phyloP scores from a whole-genome alignment of 768 basidiomycete species.

The Amyloporia xantha region DNA sequence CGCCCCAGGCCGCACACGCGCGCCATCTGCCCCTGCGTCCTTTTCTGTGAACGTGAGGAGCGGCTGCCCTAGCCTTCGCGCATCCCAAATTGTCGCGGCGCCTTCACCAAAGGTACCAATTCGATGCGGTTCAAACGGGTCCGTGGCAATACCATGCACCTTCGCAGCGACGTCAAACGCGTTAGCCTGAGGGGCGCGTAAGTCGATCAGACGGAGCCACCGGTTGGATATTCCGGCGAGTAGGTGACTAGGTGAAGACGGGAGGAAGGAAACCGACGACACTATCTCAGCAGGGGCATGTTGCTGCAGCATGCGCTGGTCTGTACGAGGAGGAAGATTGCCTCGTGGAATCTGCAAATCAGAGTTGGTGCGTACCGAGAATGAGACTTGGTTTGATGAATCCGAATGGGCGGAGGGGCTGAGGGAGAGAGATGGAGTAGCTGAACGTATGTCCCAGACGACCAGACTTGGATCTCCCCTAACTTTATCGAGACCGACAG shows the following conservation, averaged over 20 bases:
- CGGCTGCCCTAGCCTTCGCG: conserved; percentile 53
- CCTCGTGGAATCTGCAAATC: conserved; percentile 34
- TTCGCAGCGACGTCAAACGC: conserved; percentile 52
- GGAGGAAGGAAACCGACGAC: conserved; percentile 66
- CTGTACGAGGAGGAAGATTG: conserved; percentile 27
- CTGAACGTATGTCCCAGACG: conserved; percentile 64
- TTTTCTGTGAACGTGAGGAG: conserved; percentile 69
- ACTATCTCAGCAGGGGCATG: conserved; percentile 68
- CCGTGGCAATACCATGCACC: conserved; percentile 64
- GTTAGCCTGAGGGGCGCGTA: conserved; percentile 42
- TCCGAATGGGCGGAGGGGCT: too few relatives aligned
- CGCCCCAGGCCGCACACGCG: conserved; percentile 33
- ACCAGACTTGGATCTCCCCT: conserved; percentile 72
- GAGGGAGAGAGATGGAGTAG: conserved; percentile 29
- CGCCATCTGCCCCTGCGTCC: conserved; percentile 70
- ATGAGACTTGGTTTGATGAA: too few relatives aligned
- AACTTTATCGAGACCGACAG: conserved; percentile 75
- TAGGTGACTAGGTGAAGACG: conserved; percentile 56
- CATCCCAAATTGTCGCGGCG: conserved; percentile 72
- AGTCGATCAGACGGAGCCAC: conserved; percentile 72
- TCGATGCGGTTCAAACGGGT: conserved; percentile 64
- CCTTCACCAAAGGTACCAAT: conserved; percentile 71
- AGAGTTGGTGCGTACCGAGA: conserved; percentile 25
- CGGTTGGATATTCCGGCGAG: conserved; percentile 72
- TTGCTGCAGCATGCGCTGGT: conserved; percentile 26